These are phyloP conservation scores for Bimuria novae-zelandiae DNA, from an alignment of 2,329 filamentous ascomycete genomes.

Conservation along the genomic window DNA sequence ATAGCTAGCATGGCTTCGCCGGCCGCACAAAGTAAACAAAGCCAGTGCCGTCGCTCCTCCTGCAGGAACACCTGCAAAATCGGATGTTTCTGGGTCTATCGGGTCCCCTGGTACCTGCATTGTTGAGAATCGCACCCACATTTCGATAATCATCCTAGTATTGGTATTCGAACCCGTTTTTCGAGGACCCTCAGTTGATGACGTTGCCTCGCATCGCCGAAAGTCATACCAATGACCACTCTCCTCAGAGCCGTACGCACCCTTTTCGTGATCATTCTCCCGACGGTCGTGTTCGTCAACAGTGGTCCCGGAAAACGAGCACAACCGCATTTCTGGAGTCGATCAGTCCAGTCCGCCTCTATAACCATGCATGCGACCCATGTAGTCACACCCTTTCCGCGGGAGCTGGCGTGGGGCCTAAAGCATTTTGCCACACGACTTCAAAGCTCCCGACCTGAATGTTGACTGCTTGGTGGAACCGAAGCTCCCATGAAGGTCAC, in stretches of 20 bases:
- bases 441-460: not conserved
- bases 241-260: not conserved
- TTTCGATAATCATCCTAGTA: not conserved
- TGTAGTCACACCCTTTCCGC: not conserved
- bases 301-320: conserved; percentile 2
- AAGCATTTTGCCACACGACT: not conserved
- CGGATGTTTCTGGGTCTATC: not conserved
- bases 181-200: not conserved
- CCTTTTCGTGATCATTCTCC: not conserved
- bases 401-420: not conserved
- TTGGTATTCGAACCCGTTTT: not conserved
- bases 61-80: not conserved
- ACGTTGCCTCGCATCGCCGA: not conserved
- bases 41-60: conserved; percentile 6
- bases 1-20: no score
- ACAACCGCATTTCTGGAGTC: not conserved
- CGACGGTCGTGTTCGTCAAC: not conserved
- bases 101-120: conserved; percentile 1
- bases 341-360: not conserved
- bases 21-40: conserved; percentile 1
- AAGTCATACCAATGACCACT: not conserved
- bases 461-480: no score
- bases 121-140: conserved; percentile 2
- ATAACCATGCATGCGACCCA: not conserved
- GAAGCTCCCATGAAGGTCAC: no score